phyloP scores from a whole-genome alignment of 169 alveolate genomes.

The Eimeria falciformis region DNA sequence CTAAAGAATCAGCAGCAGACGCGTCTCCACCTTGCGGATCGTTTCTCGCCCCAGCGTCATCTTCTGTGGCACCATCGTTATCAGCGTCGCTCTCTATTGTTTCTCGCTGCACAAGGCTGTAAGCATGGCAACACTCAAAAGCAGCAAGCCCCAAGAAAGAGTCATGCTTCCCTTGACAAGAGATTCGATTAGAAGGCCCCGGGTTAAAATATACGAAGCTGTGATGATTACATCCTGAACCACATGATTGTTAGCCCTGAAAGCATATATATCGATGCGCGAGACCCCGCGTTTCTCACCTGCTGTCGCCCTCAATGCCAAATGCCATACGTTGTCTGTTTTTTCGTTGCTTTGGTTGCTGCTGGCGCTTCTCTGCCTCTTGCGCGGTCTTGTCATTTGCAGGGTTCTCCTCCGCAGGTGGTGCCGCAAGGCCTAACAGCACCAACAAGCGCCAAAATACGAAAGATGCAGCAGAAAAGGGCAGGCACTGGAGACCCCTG shows the following conservation, averaged over 20 bases:
- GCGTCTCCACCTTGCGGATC: constrained; percentile 30
- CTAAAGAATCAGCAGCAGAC: constrained; percentile 18
- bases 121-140: background rate
- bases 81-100: constrained; percentile 51
- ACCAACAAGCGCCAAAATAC: background rate
- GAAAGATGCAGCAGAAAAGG: background rate
- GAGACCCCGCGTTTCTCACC: background rate
- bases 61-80: background rate
- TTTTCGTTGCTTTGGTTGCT: constrained; percentile 17
- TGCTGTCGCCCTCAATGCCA: constrained; percentile 68
- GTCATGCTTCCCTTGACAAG: too few relatives aligned
- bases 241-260: too few relatives aligned
- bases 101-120: constrained; percentile 71
- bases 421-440: constrained; percentile 47
- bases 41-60: constrained; percentile 5
- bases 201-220: too few relatives aligned
- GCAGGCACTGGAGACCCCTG: background rate
- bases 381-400: background rate
- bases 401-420: background rate
- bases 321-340: constrained; percentile 1
- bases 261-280: too few relatives aligned
- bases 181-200: too few relatives aligned
- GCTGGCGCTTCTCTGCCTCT: constrained; percentile 28
- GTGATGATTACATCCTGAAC: too few relatives aligned
- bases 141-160: background rate